These are phyloP conservation scores for Lojkania enalia DNA, from an alignment of 2,329 filamentous ascomycete species.

Conservation along the genomic window DNA sequence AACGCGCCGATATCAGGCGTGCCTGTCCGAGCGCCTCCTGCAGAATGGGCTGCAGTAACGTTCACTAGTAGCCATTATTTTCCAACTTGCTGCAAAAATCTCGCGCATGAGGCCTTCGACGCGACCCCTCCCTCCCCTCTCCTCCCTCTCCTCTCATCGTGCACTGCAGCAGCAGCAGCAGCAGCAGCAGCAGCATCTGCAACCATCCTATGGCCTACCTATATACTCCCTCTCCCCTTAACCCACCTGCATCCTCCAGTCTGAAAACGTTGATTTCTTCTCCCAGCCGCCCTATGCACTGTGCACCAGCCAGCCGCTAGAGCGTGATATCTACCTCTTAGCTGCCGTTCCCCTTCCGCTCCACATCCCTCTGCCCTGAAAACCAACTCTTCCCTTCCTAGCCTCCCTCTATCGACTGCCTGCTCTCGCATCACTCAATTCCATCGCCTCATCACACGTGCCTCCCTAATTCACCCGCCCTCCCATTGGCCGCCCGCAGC, in stretches of 20 bases:
- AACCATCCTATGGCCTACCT: neutral
- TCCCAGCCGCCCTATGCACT: neutral
- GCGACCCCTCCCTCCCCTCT: too few species aligned
- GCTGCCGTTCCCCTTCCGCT: neutral
- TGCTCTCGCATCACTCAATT: conserved; percentile 15
- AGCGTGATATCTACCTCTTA: conserved; percentile 1
- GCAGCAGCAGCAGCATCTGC: too few species aligned
- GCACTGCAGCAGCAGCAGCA: too few species aligned
- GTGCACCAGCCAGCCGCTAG: conserved; percentile 6
- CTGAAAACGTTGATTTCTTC: conserved; percentile 1
- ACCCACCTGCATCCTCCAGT: conserved; percentile 5
- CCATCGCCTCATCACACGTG: conserved; percentile 26
- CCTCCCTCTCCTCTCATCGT: too few species aligned
- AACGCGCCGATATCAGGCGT: neutral
- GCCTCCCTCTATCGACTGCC: neutral
- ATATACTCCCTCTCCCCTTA: neutral
- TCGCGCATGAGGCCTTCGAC: neutral
- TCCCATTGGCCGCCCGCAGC: conserved; percentile 11
- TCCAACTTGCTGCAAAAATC: neutral
- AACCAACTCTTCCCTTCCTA: conserved; percentile 2
- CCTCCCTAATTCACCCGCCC: neutral
- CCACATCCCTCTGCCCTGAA: conserved; percentile 8
- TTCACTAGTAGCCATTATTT: neutral
- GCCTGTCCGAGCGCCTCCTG: neutral
- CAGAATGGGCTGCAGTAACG: neutral